Evolutionary conservation across 2,329 filamentous ascomycete species (phyloP), one percentile per base, ranked within the genome.

Genomic region (Venturia aucupariae): DNA sequence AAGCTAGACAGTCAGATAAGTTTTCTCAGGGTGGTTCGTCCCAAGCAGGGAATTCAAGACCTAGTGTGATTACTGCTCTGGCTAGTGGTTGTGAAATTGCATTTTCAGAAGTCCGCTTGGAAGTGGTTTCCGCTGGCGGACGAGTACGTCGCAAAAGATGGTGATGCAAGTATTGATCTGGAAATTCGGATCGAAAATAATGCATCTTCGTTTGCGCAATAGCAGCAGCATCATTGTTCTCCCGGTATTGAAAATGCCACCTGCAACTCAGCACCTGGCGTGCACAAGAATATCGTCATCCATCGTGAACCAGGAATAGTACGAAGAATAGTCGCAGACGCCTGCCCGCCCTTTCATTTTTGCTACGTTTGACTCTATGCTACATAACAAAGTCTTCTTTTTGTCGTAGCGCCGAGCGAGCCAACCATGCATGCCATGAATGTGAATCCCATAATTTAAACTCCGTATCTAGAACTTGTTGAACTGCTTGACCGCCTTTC

Each of bases 401-500:
- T 38, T 38, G 35, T 38, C 35, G 51, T 57, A 57, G 51, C 51
- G 11, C 24, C 51, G 30, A 44, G 22, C 22, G 59, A 60, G 41
- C 59, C 59, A 44, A 41, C 59, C 59, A 41, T 60, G 35, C 59
- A 60, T 60, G 38, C 59, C 59, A 27, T 60, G 59, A 60, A 60
- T 22, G 22, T 41, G n/a, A 60, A 60, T 17, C 59, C 59, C 38
- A 60, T 60, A 41, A 60, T 27, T 10, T 32, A 57, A 54, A 60
- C 38, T 60, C 60, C 57, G 51, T 62, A 65, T 64, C 63, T 96
- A 99, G 86, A 99, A 99, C 87, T 99, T 99, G 85, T 81, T 85
- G 88, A 99, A 99, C 80, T 87, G 82, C 92, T 99, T 99, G 81
- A 97, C 92, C 75, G 86, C 82, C 89, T 97, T 97, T 83, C 92